Evolutionary conservation across 1,284 basidiomycete genomes (phyloP), one percentile per base, ranked within the genome.

Genomic region (Moesziomyces sp.): DNA sequence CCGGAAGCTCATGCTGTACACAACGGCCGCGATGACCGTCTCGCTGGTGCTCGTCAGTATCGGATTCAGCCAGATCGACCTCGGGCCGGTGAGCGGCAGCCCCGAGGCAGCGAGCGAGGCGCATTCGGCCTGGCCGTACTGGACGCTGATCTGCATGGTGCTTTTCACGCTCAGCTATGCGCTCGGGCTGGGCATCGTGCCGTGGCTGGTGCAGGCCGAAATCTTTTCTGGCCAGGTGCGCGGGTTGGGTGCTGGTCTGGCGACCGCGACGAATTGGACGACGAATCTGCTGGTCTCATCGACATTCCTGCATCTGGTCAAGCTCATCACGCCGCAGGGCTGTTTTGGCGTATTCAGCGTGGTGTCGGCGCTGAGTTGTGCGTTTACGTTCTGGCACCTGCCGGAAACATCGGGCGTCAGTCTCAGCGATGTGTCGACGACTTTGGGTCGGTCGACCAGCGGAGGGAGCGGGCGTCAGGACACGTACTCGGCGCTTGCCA

Each of bases 121-220:
- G n/a, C 46, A 5, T 18, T 66, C 60, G 18, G 54, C 55, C 21
- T 79, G 75, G 77, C 58, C 79, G 3, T 69, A 74, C 54, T n/a
- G 46, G 44, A 71, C 62, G n/a, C 48, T 79, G 18, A 7, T 58
- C 0, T 63, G 53, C 19, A 76, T 79, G 73, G 59, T 79, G 46
- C 35, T 72, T 0, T 71, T 74, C 43, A 74, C 71, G 21, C 67
- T 78, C 21, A 67, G 45, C 52, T 81, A 80, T 34, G 78, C 80
- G 3, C 67, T 81, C 13, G 79, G 79, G 2, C 46, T 78, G 5
- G 79, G 79, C 5, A 78, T 79, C 26, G 55, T 81, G 0, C 79
- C 79, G 0, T 81, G 79, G 79, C 60, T 81, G 9, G 59, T 81
- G 16, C 74, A 77, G 53, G 65, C 76, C 8, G 79, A 81, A 35